phyloP scores from a whole-genome alignment of 2,329 filamentous ascomycete species.

The Cordyceps tenuipes region DNA sequence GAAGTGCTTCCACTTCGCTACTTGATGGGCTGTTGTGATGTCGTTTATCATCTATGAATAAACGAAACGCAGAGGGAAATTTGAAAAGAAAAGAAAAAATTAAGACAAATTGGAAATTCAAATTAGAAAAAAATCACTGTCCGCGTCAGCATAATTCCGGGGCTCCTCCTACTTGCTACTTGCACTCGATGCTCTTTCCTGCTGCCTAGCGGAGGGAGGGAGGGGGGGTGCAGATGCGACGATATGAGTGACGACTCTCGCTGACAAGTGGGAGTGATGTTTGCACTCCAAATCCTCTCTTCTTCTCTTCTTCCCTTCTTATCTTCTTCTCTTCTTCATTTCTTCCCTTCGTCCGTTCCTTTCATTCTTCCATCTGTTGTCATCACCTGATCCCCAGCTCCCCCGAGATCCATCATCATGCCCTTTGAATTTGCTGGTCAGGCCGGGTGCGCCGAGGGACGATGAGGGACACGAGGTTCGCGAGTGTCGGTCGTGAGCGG shows the following conservation, averaged over 20 bases:
- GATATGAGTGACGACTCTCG: neutral
- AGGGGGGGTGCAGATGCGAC: too few relatives aligned
- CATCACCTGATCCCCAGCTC: neutral
- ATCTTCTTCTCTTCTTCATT: too few relatives aligned
- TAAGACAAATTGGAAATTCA: too few relatives aligned
- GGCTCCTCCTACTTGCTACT: neutral
- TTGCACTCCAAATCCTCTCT: neutral
- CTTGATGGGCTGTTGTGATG: neutral
- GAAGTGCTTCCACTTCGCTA: neutral
- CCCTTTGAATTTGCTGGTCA: neutral
- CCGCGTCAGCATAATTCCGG: neutral
- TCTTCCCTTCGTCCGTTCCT: too few relatives aligned
- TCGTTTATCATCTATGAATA: neutral
- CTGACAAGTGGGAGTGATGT: neutral
- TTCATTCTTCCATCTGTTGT: too few relatives aligned
- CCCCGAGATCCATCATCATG: neutral
- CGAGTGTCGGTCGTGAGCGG: conserved; percentile 12
- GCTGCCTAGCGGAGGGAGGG: neutral
- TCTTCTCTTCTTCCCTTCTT: too few relatives aligned
- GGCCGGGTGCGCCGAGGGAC: conserved; percentile 14
- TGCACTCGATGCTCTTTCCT: neutral
- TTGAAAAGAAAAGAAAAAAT: neutral
- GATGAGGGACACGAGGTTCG: conserved; percentile 14
- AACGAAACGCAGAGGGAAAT: neutral
- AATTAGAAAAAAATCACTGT: too few relatives aligned